Percentiles rank a stretch among this genome's conserved stretches.
Evolutionary conservation across 768 basidiomycete species (phyloP).

Genomic region (Asterophora parasitica): DNA sequence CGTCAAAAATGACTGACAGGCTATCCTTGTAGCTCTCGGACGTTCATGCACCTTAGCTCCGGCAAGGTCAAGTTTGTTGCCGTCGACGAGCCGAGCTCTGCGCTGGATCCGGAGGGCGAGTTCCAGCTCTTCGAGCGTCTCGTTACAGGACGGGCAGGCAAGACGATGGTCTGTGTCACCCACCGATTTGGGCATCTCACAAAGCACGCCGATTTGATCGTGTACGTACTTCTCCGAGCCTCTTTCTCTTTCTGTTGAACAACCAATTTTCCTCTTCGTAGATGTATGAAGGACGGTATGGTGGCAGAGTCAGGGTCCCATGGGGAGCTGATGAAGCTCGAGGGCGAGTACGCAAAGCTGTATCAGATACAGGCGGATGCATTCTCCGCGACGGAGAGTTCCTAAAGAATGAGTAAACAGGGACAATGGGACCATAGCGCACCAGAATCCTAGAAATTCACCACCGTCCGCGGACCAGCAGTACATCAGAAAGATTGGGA

Average conservation of each 20-base stretch:
- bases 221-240: conserved; percentile 21
- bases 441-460: no score
- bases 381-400: conserved; percentile 15
- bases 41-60: conserved; percentile 27
- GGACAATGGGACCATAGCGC: no score
- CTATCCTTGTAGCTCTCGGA: conserved; percentile 18
- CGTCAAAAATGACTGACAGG: no score
- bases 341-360: conserved; percentile 31
- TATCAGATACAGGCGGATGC: conserved; percentile 32
- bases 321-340: conserved; percentile 23
- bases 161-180: conserved; percentile 35
- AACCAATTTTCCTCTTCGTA: conserved; percentile 7
- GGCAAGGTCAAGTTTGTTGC: conserved; percentile 32
- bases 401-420: no score
- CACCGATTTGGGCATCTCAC: conserved; percentile 35
- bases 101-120: conserved; percentile 40
- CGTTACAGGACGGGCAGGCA: conserved; percentile 26
- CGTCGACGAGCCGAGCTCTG: conserved; percentile 35
- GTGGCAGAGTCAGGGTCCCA: conserved; percentile 30
- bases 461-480: no score
- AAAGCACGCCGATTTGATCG: conserved; percentile 31
- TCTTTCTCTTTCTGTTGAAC: background rate
- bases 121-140: conserved; percentile 30
- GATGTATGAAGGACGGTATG: conserved; percentile 35
- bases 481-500: no score